Evolutionary conservation across 1,284 basidiomycete species (phyloP), one percentile per base, ranked within the genome.

Genomic region (Fomitopsis palustris): DNA sequence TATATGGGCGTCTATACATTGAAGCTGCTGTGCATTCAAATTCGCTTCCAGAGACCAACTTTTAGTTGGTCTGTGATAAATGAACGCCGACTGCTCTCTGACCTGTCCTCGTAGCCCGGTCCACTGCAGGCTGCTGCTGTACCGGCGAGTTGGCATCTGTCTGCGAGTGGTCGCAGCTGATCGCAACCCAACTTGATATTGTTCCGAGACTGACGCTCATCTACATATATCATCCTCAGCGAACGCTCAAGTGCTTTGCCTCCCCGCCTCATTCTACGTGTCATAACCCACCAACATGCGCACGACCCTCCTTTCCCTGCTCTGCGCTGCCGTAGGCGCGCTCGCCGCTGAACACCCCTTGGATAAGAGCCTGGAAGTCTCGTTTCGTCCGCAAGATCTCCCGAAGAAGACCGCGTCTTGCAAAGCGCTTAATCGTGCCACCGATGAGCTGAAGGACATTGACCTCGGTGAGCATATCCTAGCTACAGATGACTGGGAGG

Each of bases 401-500:
- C 58, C 60, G 4, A 31, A 47, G 38, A 45, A 62, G 21, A 49
- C 55, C n/a, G 66, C 61, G 25, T 60, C 42, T 6, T 73, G 72
- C 60, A 56, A 61, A 1, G 69, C 67, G 37, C 42, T 69, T n/a
- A 70, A 72, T 45, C 65, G 69, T 8, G 67, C 62, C 10, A 60
- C 61, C 3, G 58, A 61, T n/a, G 57, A 65, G 58, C 37, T 52
- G 16, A 62, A 64, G 21, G 60, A 65, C 35, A 64, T 73, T 17
- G 35, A 67, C 51, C 59, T 73, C n/a, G 56, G 71, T 72, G 54
- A 53, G 71, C 52, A 16, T 16, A 25, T n/a, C n/a, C n/a, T n/a
- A n/a, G n/a, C n/a, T n/a, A n/a, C n/a, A n/a, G n/a, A n/a, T n/a
- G n/a, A 27, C 49, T 41, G 29, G 3, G 41, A 54, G 14, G 21